A percentile compares a stretch with the other conserved stretches of the same genome.
These are phyloP conservation scores for Vitellaria paradoxa DNA, from an alignment of 179 eudicot species.

Conservation along the genomic window DNA sequence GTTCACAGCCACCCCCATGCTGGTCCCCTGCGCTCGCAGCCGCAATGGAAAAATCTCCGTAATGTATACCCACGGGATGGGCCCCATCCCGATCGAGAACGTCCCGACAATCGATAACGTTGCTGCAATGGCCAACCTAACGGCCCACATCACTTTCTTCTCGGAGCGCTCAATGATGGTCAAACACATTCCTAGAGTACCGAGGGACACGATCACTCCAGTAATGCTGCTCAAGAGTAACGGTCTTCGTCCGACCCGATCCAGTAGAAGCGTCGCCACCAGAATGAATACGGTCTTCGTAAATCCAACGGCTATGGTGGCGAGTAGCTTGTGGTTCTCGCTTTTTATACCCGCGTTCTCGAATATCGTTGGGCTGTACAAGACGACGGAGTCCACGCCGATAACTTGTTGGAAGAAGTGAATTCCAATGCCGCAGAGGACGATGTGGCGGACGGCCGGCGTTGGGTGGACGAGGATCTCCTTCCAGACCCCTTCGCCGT, in stretches of 20 bases:
- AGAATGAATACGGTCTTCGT: constrained; percentile 60
- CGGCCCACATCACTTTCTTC: constrained; percentile 48
- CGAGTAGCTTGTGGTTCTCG: constrained; percentile 43
- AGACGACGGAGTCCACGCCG: constrained; percentile 66
- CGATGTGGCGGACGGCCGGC: constrained; percentile 49
- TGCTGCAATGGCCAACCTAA: constrained; percentile 26
- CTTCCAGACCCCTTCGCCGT: constrained; percentile 66
- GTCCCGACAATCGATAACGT: constrained; percentile 25
- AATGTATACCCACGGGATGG: constrained; percentile 63
- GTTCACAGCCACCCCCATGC: constrained; percentile 60
- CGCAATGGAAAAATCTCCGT: constrained; percentile 78
- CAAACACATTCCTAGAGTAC: constrained; percentile 40
- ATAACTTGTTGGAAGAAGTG: constrained; percentile 83
- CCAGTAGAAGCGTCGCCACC: constrained; percentile 60
- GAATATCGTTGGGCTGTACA: constrained; percentile 72
- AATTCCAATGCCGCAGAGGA: constrained; percentile 53
- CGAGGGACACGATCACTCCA: constrained; percentile 51
- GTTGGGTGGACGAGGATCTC: constrained; percentile 55
- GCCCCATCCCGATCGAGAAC: constrained; percentile 55
- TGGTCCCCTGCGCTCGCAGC: constrained; percentile 69
- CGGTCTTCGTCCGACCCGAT: constrained; percentile 65
- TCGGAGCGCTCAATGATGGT: constrained; percentile 42
- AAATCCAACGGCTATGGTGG: constrained; percentile 66
- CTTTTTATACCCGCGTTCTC: constrained; percentile 59
- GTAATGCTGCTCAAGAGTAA: constrained; percentile 41